Conservation (phyloP, 371 early-diverging fungal genomes). For the Apophysomyces variabilis region DNA sequence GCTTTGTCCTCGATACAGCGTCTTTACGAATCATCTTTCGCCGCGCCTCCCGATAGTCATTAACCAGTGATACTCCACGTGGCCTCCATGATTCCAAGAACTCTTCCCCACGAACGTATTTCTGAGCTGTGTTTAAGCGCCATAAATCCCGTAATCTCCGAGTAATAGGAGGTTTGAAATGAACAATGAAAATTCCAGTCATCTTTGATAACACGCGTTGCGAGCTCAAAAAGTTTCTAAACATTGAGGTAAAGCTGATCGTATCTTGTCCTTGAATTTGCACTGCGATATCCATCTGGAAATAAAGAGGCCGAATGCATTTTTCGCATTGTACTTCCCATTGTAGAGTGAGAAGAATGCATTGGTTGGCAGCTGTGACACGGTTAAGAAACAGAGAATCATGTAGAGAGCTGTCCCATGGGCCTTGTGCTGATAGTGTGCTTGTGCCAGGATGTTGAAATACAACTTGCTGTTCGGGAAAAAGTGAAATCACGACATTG, state of each 20-base stretch:
- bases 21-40: conserved; percentile 42
- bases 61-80: conserved; percentile 71
- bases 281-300: conserved; percentile 67
- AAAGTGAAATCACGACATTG: conserved; percentile 28
- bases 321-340: conserved; percentile 65
- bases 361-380: conserved; percentile 67
- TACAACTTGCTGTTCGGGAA: conserved; percentile 50
- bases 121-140: conserved; percentile 73
- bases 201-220: conserved; percentile 38
- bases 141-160: conserved; percentile 66
- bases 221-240: conserved; percentile 38
- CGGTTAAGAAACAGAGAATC: conserved; percentile 74
- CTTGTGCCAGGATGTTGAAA: conserved; percentile 53
- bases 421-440: conserved; percentile 53
- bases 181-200: conserved; percentile 58
- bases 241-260: conserved; percentile 30
- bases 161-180: conserved; percentile 60
- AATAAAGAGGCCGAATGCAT: conserved; percentile 60
- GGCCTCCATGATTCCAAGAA: conserved; percentile 79
- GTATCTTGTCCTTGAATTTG: conserved; percentile 58
- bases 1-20: conserved; percentile 56
- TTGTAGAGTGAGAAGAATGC: conserved; percentile 61
- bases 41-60: conserved; percentile 54
- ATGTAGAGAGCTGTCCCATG: conserved; percentile 89
- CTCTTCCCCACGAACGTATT: conserved; percentile 89